Conservation (phyloP, 441 rosid genomes). For the Biscutella laevigata region DNA sequence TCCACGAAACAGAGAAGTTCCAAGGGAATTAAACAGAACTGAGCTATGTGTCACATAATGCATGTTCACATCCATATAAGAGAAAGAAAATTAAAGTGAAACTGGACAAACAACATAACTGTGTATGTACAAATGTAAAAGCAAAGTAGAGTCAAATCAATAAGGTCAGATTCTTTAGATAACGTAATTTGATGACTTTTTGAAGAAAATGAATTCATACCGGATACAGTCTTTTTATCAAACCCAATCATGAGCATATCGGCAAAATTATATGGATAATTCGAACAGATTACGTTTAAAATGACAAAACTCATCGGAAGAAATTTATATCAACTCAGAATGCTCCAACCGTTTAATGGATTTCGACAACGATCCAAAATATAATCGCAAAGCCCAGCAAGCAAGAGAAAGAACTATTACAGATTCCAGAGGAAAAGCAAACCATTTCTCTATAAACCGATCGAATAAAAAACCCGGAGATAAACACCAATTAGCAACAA, state of each 20-base stretch:
- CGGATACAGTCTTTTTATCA: background rate
- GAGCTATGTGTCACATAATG: constrained; percentile 7
- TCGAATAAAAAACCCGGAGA: background rate
- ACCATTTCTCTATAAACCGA: no score
- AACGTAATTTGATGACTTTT: constrained; percentile 11
- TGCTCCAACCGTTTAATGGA: no score
- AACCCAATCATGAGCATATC: constrained; percentile 1
- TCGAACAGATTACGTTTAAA: background rate
- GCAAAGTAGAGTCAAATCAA: constrained; percentile 9
- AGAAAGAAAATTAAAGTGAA: background rate
- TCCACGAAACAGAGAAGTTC: constrained; percentile 11
- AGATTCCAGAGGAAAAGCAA: constrained; percentile 8
- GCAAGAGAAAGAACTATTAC: constrained; percentile 4
- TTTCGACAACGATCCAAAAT: background rate
- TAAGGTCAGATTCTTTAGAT: constrained; percentile 18
- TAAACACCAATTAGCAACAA: background rate
- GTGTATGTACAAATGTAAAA: constrained; percentile 19
- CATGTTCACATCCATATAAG: constrained; percentile 13
- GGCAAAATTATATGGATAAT: background rate
- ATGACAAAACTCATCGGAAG: background rate
- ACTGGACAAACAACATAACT: constrained; percentile 9
- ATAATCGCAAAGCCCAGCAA: background rate
- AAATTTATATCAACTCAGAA: background rate
- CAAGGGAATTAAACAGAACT: background rate
- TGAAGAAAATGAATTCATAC: constrained; percentile 4